Evolutionary conservation across 2,329 filamentous ascomycete genomes (phyloP).

Genomic region (Cercospora sojina): DNA sequence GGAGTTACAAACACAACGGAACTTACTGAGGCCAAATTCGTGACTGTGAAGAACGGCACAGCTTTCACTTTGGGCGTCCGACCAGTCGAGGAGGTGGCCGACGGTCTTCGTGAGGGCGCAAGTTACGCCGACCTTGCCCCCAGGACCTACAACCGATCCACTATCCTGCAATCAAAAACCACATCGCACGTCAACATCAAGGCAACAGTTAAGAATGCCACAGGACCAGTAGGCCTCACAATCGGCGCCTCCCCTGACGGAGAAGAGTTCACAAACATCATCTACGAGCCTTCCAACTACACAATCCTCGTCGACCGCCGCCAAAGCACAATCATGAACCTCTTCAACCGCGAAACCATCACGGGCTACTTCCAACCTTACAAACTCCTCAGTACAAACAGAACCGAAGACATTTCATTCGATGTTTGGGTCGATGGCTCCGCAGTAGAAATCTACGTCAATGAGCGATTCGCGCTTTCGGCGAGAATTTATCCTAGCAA

Average conservation of each 20-base stretch:
- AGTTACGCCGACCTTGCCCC: constrained; percentile 29
- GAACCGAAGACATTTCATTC: constrained; percentile 43
- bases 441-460: constrained; percentile 49
- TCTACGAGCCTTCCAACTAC: constrained; percentile 48
- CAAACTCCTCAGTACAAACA: constrained; percentile 34
- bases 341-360: constrained; percentile 47
- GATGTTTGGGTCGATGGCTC: constrained; percentile 51
- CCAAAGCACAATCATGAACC: constrained; percentile 44
- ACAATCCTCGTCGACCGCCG: constrained; percentile 49
- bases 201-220: constrained; percentile 40
- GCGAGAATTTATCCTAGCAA: constrained; percentile 50
- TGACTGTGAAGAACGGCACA: constrained; percentile 38
- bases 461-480: constrained; percentile 43
- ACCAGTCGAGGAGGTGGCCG: constrained; percentile 47
- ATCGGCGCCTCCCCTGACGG: constrained; percentile 46
- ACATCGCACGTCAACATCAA: constrained; percentile 45
- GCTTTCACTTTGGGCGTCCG: constrained; percentile 48
- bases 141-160: constrained; percentile 32
- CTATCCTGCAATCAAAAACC: constrained; percentile 34
- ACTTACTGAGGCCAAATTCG: constrained; percentile 27
- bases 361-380: constrained; percentile 50
- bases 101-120: constrained; percentile 38
- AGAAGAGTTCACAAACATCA: constrained; percentile 48
- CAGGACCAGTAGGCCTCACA: constrained; percentile 44
- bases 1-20: constrained; percentile 39